Percentiles rank a stretch among this genome's conserved stretches.
Conservation (phyloP, 495 filamentous ascomycete genomes). For the Podospora bellae-mahoneyi region DNA sequence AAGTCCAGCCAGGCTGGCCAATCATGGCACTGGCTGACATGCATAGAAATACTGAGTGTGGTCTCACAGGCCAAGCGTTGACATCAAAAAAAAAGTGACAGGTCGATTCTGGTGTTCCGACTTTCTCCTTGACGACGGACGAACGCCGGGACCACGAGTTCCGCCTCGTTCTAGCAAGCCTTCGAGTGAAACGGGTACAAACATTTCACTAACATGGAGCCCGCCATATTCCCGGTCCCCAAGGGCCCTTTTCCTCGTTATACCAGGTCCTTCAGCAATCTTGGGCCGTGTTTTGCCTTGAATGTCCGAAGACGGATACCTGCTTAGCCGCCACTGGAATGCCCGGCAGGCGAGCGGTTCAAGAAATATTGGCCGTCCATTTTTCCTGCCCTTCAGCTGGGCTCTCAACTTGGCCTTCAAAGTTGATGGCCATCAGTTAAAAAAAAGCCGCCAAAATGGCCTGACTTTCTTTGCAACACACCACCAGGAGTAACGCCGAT, state of each 20-base stretch:
- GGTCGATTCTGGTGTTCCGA: neutral
- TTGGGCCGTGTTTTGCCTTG: constrained; percentile 34
- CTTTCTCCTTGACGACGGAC: neutral
- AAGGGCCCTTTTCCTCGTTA: constrained; percentile 16
- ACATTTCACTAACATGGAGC: neutral
- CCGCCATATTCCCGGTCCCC: neutral
- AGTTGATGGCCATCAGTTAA: neutral
- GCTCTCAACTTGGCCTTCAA: neutral
- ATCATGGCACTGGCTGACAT: neutral
- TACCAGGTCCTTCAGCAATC: constrained; percentile 20
- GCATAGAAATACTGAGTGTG: neutral
- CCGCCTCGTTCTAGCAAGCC: constrained; percentile 7
- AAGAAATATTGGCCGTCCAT: no score
- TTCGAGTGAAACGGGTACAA: neutral
- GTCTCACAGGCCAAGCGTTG: constrained; percentile 1
- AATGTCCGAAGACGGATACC: constrained; percentile 18
- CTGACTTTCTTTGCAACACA: constrained; percentile 6
- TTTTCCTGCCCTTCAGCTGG: neutral
- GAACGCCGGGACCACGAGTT: constrained; percentile 10
- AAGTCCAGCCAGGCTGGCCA: neutral
- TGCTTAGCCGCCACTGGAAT: constrained; percentile 15
- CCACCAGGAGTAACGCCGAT: constrained; percentile 19
- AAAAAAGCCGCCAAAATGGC: neutral
- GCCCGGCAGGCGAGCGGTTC: neutral
- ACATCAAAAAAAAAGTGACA: constrained; percentile 8